Evolutionary conservation across 257 asterid genomes (phyloP), one percentile per base, ranked within the genome.

Genomic region (Striga asiatica): DNA sequence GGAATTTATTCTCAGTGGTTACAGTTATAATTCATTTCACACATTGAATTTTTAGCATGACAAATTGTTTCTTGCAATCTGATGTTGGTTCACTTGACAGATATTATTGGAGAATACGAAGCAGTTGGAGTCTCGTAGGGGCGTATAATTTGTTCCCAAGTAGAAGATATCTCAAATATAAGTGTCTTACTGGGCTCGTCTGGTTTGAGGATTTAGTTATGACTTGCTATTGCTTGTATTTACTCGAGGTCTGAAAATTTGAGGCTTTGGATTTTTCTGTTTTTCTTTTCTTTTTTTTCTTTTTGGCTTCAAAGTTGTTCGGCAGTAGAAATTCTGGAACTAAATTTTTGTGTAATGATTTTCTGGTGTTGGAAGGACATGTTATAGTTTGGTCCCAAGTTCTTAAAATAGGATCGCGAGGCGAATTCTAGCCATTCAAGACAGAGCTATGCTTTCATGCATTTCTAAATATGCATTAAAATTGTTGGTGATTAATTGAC

Each of bases 41-140:
- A 27, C 32, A 3, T 27, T 7, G 5, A 27, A 27, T n/a, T n/a
- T n/a, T n/a, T n/a, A n/a, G n/a, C n/a, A n/a, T n/a, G n/a, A n/a
- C n/a, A 27, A 27, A 27, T 27, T 27, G 3, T 41, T 8, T 4
- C 18, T 3, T 20, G 22, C 42, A 14, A 43, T 59, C 32, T 50
- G 50, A 19, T 62, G 58, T 9, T 65, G 48, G 34, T 51, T 31
- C 56, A 16, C 41, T 20, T 38, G 64, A 38, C 81, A 88, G 97
- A 55, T 86, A 61, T 65, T 89, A 55, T 60, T 83, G 27, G 93
- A 79, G 53, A 80, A 89, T 68, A 78, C 98, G 6, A 81, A 83
- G 78, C 72, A 76, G 53, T 65, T 89, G 66, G 98, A 79, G 73
- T 66, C 72, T 37, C 81, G 82, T 24, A 73, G 84, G 69, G 91